Evolutionary conservation across 106 monocot genomes (phyloP).

Genomic region (Apostasia ramifera): DNA sequence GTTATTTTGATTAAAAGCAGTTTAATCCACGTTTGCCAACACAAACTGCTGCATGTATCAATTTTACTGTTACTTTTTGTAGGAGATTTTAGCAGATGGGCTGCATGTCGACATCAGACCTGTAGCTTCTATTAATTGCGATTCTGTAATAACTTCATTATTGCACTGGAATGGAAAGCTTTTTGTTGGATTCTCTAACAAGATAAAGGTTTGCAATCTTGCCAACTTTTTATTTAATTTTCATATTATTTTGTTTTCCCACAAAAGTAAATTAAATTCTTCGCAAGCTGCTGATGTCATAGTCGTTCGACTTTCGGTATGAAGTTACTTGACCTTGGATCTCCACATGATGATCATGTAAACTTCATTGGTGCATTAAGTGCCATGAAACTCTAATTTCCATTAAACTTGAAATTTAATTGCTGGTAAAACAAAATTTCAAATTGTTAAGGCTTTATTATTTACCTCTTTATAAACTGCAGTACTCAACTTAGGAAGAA

Average conservation of each 20-base stretch:
- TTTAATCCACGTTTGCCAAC: too few relatives aligned
- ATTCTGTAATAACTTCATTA: conserved; percentile 62
- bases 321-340: too few relatives aligned
- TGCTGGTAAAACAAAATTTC: too few relatives aligned
- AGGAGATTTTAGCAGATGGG: conserved; percentile 57
- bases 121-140: conserved; percentile 61
- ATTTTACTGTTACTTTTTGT: neutral
- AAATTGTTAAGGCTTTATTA: too few relatives aligned
- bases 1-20: too few relatives aligned
- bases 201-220: conserved; percentile 53
- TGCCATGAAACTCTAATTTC: too few relatives aligned
- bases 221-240: neutral
- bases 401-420: too few relatives aligned
- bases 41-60: neutral
- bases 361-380: too few relatives aligned
- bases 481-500: too few relatives aligned
- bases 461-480: too few relatives aligned
- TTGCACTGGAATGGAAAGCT: conserved; percentile 58
- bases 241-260: neutral
- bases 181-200: conserved; percentile 69
- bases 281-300: neutral
- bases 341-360: too few relatives aligned
- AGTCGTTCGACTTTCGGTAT: too few relatives aligned
- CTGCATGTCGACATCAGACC: conserved; percentile 40
- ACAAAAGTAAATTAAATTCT: neutral